Evolutionary conservation across 228 moss, liverwort and hornwort species (phyloP).

Genomic region (Sphagnum fallax): DNA sequence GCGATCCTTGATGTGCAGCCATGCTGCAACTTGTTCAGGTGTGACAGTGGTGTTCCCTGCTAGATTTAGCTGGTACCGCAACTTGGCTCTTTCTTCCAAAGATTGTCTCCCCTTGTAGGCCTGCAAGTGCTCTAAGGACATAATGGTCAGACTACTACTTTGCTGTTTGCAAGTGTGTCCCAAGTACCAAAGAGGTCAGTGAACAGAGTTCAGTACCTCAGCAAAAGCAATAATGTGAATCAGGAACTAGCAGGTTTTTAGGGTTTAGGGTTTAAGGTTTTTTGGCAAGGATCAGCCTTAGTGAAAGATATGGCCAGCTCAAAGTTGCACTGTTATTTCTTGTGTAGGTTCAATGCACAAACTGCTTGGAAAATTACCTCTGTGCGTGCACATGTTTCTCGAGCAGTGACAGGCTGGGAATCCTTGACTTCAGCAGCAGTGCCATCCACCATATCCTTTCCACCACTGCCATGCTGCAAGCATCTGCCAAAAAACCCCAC

Average conservation of each 20-base stretch:
- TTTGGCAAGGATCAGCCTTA: no score
- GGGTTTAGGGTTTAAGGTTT: no score
- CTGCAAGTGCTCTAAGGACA: constrained; percentile 16
- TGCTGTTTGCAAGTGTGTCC: no score
- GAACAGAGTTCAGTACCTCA: no score
- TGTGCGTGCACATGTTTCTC: constrained; percentile 77
- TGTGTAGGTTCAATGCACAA: background rate
- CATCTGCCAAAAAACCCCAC: constrained; percentile 90
- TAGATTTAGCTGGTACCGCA: constrained; percentile 47
- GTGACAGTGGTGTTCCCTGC: constrained; percentile 66
- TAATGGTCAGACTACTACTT: no score
- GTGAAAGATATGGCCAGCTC: no score
- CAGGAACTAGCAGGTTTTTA: no score
- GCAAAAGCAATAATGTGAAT: no score
- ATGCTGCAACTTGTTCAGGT: constrained; percentile 81
- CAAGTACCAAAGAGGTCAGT: no score
- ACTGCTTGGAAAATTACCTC: constrained; percentile 43
- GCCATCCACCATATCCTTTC: constrained; percentile 15
- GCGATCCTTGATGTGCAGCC: constrained; percentile 74
- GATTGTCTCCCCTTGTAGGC: constrained; percentile 82
- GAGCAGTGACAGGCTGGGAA: constrained; percentile 13
- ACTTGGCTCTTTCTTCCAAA: constrained; percentile 78
- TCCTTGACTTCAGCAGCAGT: constrained; percentile 25
- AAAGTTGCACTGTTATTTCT: no score
- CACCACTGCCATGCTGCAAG: constrained; percentile 51